Evolutionary conservation across 2,329 filamentous ascomycete species (phyloP), one percentile per base, ranked within the genome.

Genomic region (Arthrinium phaeospermum): DNA sequence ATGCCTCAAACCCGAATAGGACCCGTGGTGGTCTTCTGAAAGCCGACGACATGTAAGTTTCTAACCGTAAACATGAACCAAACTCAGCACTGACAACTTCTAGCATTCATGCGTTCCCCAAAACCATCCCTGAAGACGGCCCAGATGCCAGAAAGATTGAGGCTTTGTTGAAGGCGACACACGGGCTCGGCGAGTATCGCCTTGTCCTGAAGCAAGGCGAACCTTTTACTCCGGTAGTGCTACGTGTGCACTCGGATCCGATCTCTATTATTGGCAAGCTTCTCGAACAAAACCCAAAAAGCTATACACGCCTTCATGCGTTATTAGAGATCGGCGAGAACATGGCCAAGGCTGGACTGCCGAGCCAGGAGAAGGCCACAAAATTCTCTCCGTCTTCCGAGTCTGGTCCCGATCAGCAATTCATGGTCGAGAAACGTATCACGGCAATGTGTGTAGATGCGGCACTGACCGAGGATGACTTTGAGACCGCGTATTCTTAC

Each of bases 401-500:
- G 67, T 34, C 41, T 30, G 44, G 6, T 19, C 74, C 75, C 71
- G 76, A 74, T 30, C 80, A 80, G 57, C 81, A 81, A 12, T 75
- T 80, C 4, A 78, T 85, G 49, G 88, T 90, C 4, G 90, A 92
- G 78, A 90, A 88, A 68, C 89, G 93, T 44, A 90, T 96, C 69
- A 91, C 91, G 7, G 92, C 92, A 72, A 94, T 96, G 92, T 94
- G 93, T 75, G 91, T 96, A 53, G 91, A 94, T 79, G 91, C 92
- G 19, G 93, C 94, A 16, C 86, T 96, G 0, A 86, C 87, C 13
- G 93, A 95, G 78, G 91, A 95, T 74, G 94, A 91, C 79, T 96
- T 96, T 74, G 94, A 97, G 79, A 96, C 94, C 0, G 94, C 94
- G 14, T 96, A 96, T 80, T 95, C 93, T 0, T 96, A 94, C 78